Percentiles rank a stretch among this genome's conserved stretches.
phyloP scores from a whole-genome alignment of 2,329 filamentous ascomycete genomes.

The Diaporthe destruens region DNA sequence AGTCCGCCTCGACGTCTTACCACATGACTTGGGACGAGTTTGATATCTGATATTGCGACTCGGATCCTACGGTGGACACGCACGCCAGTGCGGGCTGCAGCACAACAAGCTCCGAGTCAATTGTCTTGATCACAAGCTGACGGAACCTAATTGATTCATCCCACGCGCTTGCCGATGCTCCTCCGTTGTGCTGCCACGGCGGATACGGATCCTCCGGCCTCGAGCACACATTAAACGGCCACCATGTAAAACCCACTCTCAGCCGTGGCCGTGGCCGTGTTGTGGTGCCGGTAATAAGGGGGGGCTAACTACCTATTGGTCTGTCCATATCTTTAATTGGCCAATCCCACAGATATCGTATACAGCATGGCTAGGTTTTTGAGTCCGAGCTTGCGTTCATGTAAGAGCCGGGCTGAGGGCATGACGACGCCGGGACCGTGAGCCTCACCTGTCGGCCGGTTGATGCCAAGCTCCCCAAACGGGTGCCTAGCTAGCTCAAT shows the following conservation, averaged over 20 bases:
- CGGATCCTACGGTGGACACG: neutral
- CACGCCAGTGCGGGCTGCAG: neutral
- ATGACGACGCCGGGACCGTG: neutral
- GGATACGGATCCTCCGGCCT: no score
- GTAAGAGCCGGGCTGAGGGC: neutral
- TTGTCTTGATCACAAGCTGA: conserved; percentile 8
- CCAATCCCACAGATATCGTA: neutral
- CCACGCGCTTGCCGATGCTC: neutral
- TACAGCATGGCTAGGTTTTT: conserved; percentile 6
- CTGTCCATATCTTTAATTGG: conserved; percentile 8
- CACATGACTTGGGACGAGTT: conserved; percentile 29
- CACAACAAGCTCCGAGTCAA: conserved; percentile 26
- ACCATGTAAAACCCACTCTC: neutral
- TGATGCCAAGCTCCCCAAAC: conserved; percentile 12
- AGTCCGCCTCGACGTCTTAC: conserved; percentile 15
- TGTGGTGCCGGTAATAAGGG: neutral
- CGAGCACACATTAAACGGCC: neutral
- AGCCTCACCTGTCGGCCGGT: conserved; percentile 19
- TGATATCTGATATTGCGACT: conserved; percentile 30
- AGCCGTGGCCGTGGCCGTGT: neutral
- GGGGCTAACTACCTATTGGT: no score
- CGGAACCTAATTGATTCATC: conserved; percentile 20
- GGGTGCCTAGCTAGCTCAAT: conserved; percentile 4
- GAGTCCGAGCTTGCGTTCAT: neutral
- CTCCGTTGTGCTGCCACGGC: neutral